phyloP scores from a whole-genome alignment of 2,329 filamentous ascomycete species.

The Bipolaris oryzae region DNA sequence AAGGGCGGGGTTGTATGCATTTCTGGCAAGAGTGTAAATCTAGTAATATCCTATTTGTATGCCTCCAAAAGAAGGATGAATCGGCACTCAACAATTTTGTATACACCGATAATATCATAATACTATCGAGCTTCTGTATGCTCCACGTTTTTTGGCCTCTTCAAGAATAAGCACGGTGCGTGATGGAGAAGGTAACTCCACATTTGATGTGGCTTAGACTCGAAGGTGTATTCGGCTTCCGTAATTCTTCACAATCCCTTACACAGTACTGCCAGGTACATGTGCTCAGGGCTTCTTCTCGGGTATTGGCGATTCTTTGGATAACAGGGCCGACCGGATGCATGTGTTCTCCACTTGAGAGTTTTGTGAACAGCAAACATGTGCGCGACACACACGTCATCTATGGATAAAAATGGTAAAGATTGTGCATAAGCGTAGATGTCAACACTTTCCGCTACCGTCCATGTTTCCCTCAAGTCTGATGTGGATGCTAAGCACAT shows the following conservation, averaged over 20 bases:
- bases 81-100: neutral
- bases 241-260: too few relatives aligned
- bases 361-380: neutral
- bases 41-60: neutral
- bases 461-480: neutral
- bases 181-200: too few relatives aligned
- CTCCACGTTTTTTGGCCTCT: neutral
- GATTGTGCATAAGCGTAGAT: neutral
- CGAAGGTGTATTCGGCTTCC: too few relatives aligned
- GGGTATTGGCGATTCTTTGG: neutral
- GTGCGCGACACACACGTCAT: neutral
- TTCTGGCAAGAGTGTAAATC: neutral
- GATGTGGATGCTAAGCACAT: neutral
- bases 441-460: neutral
- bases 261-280: too few relatives aligned
- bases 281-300: neutral
- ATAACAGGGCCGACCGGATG: slow-evolving; percentile 4
- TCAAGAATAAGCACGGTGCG: neutral
- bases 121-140: neutral
- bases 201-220: too few relatives aligned
- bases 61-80: neutral
- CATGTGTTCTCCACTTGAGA: neutral
- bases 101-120: neutral
- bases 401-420: neutral
- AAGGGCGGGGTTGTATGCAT: slow-evolving; percentile 2